Evolutionary conservation across 228 moss, liverwort and hornwort species (phyloP), one percentile per base, ranked within the genome.

Genomic region (Sphagnum fallax): DNA sequence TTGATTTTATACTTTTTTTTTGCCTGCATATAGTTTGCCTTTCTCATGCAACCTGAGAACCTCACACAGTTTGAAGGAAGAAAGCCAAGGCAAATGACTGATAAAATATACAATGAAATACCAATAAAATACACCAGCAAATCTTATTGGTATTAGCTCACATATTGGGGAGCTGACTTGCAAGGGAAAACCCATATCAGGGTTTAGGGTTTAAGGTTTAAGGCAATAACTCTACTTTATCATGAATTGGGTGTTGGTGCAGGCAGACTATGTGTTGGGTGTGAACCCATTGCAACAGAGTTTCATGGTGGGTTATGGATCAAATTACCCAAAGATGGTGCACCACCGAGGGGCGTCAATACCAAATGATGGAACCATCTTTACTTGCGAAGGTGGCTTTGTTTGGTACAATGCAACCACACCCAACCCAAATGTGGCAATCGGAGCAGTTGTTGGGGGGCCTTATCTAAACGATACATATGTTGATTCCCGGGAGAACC

Each of bases 311-410:
- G 97, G 93, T 51, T 97, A 91, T 5, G 97, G 93, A 49, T 32
- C 64, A 6, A 67, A 73, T 6, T 93, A 90, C 50, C 88, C 97
- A 5, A 60, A 74, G 71, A 77, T 70, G 63, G 13, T 97, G 70
- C 93, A 97, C 73, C 97, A 97, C 68, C 32, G 93, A 49, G 93
- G 88, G 15, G 90, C 97, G 4, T 93, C 97, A 72, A 93, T 93
- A 59, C 93, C 93, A 9, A 8, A 12, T 8, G 52, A 58, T 4
- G 73, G 86, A 64, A 74, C 73, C 0, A 55, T 58, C 4, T 91
- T 91, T 52, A 71, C 58, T 14, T 97, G 97, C 51, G 64, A 81
- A 32, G 74, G 65, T 4, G 93, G 97, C 10, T 91, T 82, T 67
- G 75, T 76, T 65, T 97, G 84, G 88, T 79, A 79, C 49, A 58